Base-by-base conservation (phyloP, 345 rosid species). In the Aquilaria sinensis region DNA sequence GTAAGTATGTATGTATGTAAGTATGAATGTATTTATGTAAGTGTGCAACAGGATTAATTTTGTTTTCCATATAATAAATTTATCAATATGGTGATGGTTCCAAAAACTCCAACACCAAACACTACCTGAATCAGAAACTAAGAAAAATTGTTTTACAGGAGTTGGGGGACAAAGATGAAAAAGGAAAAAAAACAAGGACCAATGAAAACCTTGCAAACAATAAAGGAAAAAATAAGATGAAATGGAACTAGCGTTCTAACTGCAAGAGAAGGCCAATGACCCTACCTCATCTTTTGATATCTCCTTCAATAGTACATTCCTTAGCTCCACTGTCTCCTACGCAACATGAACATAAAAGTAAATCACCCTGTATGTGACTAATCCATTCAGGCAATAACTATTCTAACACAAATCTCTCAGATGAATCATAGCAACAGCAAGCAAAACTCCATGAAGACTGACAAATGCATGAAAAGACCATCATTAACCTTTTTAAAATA, bases 301-400 rank as follows among this genome's bases (percentile, higher is more conserved):
- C 77, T 83, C 77, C 74, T 75, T 75, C 59, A 74, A 58, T 76
- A 86, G 51, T 62, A 70, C 68, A 62, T 68, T 67, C 70, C 66
- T 75, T 29, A 84, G 80, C 64, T 56, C 70, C 70, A 83, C 79
- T n/a, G 85, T 75, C 63, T 81, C 89, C 93, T 86, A 75, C 34
- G 72, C 70, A 63, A 64, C 61, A 69, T 32, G 48, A 62, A 66
- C 15, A 70, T n/a, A 56, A 23, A 68, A 29, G 51, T 30, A 64
- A 37, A 58, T 64, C 62, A 56, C 43, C 65, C 52, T 47, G 12
- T 48, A 48, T 46, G 53, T 31, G 10, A 49, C 46, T 11, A 58
- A 56, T 12, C 47, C 47, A 65, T 51, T 16, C 3, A 23, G 43
- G 43, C 43, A 37, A 37, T 37, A 37, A 2, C 8, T 37, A 5